Conservation (phyloP, 225 moss, liverwort and hornwort species). For the Bryum argenteum region DNA sequence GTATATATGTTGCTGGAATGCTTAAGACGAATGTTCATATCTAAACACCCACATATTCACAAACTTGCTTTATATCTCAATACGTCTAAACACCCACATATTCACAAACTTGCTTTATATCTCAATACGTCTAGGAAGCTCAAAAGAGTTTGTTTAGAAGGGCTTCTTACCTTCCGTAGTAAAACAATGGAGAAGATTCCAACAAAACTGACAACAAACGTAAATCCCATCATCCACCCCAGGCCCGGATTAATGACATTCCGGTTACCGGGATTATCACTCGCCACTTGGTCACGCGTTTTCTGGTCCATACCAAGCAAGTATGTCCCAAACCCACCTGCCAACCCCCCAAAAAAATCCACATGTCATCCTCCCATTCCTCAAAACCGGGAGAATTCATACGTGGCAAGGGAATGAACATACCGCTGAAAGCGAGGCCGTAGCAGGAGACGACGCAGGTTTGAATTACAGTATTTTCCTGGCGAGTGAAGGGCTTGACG, state of each 20-base stretch:
- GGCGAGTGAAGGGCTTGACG: constrained; percentile 81
- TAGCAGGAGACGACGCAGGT: constrained; percentile 91
- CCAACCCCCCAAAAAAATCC: constrained; percentile 1
- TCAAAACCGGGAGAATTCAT: too few species aligned
- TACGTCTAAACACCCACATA: not conserved
- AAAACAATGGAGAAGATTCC: constrained; percentile 90
- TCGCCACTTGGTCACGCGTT: constrained; percentile 28
- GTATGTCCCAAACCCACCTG: constrained; percentile 85
- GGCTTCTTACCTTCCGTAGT: constrained; percentile 72
- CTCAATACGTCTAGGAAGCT: not conserved
- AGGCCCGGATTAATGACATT: constrained; percentile 67
- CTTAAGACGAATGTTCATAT: too few species aligned
- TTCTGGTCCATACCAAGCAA: constrained; percentile 66
- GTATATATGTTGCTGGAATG: too few species aligned
- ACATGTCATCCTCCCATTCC: too few species aligned
- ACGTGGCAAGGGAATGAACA: constrained; percentile 1
- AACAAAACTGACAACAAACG: constrained; percentile 61
- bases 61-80: not conserved
- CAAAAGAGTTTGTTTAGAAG: not conserved
- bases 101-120: not conserved
- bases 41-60: not conserved
- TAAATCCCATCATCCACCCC: constrained; percentile 65
- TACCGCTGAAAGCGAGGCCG: constrained; percentile 90
- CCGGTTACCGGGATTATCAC: constrained; percentile 54
- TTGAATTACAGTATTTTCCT: constrained; percentile 97